Evolutionary conservation across 2,329 filamentous ascomycete genomes (phyloP).

Genomic region (Colletotrichum euphorbiae): DNA sequence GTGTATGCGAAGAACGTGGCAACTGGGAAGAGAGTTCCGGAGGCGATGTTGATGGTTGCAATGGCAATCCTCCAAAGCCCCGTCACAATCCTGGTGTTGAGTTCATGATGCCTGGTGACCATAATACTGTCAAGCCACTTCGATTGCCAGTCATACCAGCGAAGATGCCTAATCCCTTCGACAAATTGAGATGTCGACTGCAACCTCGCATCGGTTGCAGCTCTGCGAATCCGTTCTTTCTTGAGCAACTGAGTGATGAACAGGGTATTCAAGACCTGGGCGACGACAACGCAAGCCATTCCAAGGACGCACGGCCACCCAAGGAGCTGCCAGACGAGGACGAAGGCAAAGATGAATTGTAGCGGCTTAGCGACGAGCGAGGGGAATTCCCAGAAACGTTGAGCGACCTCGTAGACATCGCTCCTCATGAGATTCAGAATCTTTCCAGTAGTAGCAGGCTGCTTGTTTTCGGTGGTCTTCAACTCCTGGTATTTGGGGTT

Average conservation of each 20-base stretch:
- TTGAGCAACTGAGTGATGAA: slow-evolving; percentile 74
- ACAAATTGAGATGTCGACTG: slow-evolving; percentile 88
- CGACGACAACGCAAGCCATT: slow-evolving; percentile 74
- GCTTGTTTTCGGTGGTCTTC: slow-evolving; percentile 49
- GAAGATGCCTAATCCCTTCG: slow-evolving; percentile 82
- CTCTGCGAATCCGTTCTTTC: slow-evolving; percentile 77
- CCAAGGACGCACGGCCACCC: slow-evolving; percentile 84
- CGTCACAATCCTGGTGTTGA: slow-evolving; percentile 73
- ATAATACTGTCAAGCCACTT: slow-evolving; percentile 79
- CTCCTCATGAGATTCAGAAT: slow-evolving; percentile 88
- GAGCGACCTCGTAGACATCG: slow-evolving; percentile 85
- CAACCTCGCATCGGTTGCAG: slow-evolving; percentile 80
- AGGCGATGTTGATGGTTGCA: slow-evolving; percentile 75
- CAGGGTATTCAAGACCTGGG: slow-evolving; percentile 76
- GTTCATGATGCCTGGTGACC: slow-evolving; percentile 73
- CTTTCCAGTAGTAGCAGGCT: slow-evolving; percentile 85
- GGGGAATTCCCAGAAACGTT: slow-evolving; percentile 89
- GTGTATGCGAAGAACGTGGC: slow-evolving; percentile 87
- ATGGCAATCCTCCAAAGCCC: slow-evolving; percentile 73
- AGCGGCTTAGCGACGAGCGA: slow-evolving; percentile 81
- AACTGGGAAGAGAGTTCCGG: slow-evolving; percentile 81
- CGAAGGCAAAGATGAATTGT: slow-evolving; percentile 78
- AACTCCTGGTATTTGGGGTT: slow-evolving; percentile 41
- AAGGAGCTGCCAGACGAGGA: slow-evolving; percentile 81
- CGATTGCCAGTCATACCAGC: slow-evolving; percentile 86